A percentile compares a stretch with the other conserved stretches of the same genome.
Evolutionary conservation across 2,329 filamentous ascomycete genomes (phyloP).

Genomic region (Herpotrichia juniperi): DNA sequence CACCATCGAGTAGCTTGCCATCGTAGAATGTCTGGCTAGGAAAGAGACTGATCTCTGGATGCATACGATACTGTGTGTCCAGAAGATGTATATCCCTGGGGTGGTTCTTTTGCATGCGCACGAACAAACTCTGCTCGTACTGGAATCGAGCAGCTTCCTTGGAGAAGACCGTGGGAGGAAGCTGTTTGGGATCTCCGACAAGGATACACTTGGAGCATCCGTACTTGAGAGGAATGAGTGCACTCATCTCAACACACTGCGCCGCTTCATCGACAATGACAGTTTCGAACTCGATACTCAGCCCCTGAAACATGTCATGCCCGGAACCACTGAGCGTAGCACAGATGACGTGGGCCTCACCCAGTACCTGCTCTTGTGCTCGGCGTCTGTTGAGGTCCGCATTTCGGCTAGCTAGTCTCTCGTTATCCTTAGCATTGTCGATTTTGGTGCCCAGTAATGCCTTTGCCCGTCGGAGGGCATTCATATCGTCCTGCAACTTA

Average conservation of each 20-base stretch:
- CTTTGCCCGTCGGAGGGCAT: slow-evolving; percentile 78
- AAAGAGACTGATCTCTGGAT: slow-evolving; percentile 92
- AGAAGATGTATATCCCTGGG: slow-evolving; percentile 88
- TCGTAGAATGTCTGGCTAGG: slow-evolving; percentile 94
- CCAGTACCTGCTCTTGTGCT: slow-evolving; percentile 88
- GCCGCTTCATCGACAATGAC: slow-evolving; percentile 98
- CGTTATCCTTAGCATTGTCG: slow-evolving; percentile 84
- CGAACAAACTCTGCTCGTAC: slow-evolving; percentile 97
- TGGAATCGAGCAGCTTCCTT: slow-evolving; percentile 90
- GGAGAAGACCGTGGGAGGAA: slow-evolving; percentile 94
- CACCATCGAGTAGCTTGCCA: slow-evolving; percentile 81
- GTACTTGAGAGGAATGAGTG: slow-evolving; percentile 95
- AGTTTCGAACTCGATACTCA: slow-evolving; percentile 97
- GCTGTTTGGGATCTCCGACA: slow-evolving; percentile 95
- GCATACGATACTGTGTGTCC: slow-evolving; percentile 99
- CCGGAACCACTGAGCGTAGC: slow-evolving; percentile 94
- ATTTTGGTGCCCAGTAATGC: slow-evolving; percentile 79
- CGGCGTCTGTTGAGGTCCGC: slow-evolving; percentile 83
- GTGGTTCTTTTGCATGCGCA: slow-evolving; percentile 95
- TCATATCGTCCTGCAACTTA: slow-evolving; percentile 75
- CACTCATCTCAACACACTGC: slow-evolving; percentile 96
- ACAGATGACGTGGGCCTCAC: slow-evolving; percentile 90
- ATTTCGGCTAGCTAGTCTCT: slow-evolving; percentile 80
- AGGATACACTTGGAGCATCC: slow-evolving; percentile 96
- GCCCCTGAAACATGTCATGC: slow-evolving; percentile 94